phyloP scores from a whole-genome alignment of 306 rosid species.

The Cucurbita ficifolia region DNA sequence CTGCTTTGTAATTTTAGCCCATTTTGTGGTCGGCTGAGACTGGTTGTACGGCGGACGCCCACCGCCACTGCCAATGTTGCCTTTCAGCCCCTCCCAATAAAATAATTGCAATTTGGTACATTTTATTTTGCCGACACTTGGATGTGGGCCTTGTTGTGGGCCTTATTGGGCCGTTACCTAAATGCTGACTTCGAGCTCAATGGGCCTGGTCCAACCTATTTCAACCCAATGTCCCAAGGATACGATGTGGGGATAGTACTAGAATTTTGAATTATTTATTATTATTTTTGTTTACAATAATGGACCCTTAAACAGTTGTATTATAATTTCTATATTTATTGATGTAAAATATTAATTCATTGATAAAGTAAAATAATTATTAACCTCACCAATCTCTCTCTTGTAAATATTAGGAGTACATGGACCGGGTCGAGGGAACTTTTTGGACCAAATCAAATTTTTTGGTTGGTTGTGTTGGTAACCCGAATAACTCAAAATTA shows the following conservation, averaged over 20 bases:
- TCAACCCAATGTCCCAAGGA: neutral
- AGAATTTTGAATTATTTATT: neutral
- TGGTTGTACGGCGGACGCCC: slow-evolving; percentile 3
- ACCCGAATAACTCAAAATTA: no score
- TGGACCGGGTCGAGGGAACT: no score
- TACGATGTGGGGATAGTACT: neutral
- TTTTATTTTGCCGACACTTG: slow-evolving; percentile 6
- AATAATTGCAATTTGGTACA: neutral
- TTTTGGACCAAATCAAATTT: no score
- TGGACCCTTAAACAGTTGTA: neutral
- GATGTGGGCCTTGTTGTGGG: neutral
- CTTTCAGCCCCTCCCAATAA: neutral
- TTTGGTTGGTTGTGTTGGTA: no score
- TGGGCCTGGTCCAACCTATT: neutral
- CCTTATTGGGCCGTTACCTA: neutral
- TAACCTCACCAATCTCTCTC: neutral
- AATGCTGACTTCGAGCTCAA: neutral
- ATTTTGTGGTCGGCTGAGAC: slow-evolving; percentile 4
- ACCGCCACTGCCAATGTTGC: neutral
- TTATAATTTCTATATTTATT: no score
- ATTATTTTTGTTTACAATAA: neutral
- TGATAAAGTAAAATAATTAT: no score
- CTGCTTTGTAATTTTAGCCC: neutral
- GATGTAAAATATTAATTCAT: no score
- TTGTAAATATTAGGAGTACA: no score